A percentile compares a stretch with the other conserved stretches of the same genome.
Conservation (phyloP, 805 yeast genomes). For the Starmerella bacillaris region DNA sequence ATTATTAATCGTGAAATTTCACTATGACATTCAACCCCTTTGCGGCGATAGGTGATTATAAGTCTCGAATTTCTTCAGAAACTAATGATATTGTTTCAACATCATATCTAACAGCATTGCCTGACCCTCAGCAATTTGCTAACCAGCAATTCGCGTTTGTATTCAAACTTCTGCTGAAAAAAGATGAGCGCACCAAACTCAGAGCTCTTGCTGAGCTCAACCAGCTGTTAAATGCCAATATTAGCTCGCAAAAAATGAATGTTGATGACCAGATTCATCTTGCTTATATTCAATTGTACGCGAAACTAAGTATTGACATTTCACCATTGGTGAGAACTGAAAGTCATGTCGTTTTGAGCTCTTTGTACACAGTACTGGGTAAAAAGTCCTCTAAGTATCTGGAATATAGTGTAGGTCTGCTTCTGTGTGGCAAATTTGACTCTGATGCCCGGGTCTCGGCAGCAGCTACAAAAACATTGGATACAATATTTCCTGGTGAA, state of each 20-base stretch:
- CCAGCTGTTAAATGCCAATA: constrained; percentile 6
- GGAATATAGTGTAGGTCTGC: constrained; percentile 51
- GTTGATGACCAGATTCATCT: constrained; percentile 34
- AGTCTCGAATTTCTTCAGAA: background rate
- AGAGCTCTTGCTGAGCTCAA: constrained; percentile 47
- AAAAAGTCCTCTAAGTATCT: constrained; percentile 47
- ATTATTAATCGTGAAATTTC: too few species aligned
- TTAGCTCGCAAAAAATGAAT: background rate
- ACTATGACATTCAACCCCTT: constrained; percentile 14
- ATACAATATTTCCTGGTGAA: constrained; percentile 38
- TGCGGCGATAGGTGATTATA: constrained; percentile 13
- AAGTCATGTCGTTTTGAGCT: constrained; percentile 49
- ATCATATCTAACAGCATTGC: constrained; percentile 60
- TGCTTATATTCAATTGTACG: constrained; percentile 60
- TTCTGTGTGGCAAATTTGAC: constrained; percentile 60
- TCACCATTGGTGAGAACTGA: constrained; percentile 44
- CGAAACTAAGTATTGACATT: constrained; percentile 58
- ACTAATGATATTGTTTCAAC: constrained; percentile 35
- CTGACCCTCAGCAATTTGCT: constrained; percentile 40
- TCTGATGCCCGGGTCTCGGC: constrained; percentile 42
- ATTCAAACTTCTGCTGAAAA: constrained; percentile 61
- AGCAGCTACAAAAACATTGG: constrained; percentile 32
- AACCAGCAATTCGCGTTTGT: constrained; percentile 38
- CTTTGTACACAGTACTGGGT: constrained; percentile 32
- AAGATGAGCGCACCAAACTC: constrained; percentile 72